Base-by-base conservation (phyloP, 768 basidiomycete species). In the Leccinum arenicola region DNA sequence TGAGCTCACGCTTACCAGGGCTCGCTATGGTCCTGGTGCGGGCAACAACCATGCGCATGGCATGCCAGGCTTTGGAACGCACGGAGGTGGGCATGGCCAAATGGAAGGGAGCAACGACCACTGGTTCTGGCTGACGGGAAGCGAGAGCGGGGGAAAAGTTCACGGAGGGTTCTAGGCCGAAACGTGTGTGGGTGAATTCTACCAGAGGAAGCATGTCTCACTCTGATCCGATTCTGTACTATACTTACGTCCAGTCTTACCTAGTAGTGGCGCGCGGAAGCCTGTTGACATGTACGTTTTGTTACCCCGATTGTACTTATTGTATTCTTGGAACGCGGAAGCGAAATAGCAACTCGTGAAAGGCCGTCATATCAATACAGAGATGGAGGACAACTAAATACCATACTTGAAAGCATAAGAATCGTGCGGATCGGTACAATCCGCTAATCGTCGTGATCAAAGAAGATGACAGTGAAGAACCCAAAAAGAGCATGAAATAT, bases 71-170 rank as follows among this genome's bases (percentile, higher is more conserved):
- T 61, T 67, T 52, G 67, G 68, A 52, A 31, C 45, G 6, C 57
- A 60, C 21, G 61, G 68, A 1, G 68, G 61, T 45, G 67, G 67
- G 9, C 57, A 56, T 21, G 25, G 49, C 10, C 68, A 68, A n/a
- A 33, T 68, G 17, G 66, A 68, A 40, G 33, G 19, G 1, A 51
- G 49, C 2, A 63, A 63, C n/a, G 55, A 68, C 29, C 68, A 68
- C 21, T 68, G 68, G 68, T 68, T 68, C 43, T 68, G 68, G 68
- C 49, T 68, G 11, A 43, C 58, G 2, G 51, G 51, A 2, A 63
- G 63, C 19, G 59, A 57, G 12, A 64, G 61, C 15, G 61, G 63
- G 2, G 52, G 59, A 10, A 61, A 21, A 25, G 38, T 15, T 23
- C 35, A 55, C 14, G 23, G 33, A 4, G 25, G 49, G 17, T 57